Evolutionary conservation across 2,329 filamentous ascomycete species (phyloP), one percentile per base, ranked within the genome.

Genomic region (Fusarium duplospermum): DNA sequence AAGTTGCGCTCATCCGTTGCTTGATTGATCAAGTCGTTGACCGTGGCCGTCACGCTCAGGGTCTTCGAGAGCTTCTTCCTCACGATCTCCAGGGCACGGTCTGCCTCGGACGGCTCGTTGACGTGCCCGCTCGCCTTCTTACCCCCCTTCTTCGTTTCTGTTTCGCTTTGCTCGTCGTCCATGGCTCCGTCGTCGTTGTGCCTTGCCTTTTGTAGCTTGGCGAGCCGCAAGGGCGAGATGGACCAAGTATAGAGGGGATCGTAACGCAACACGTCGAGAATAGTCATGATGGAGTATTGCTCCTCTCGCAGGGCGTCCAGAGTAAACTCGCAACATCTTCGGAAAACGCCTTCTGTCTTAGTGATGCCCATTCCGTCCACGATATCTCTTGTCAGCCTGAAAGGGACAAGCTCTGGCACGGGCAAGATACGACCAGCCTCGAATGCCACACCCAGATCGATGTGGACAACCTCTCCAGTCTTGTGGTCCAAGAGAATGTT

Each of bases 161-260:
- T 74, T 24, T 85, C 85, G 65, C 78, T 81, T 38, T 84, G 80
- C n/a, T 84, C 83, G 6, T 81, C 81, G 1, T 83, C 83, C 6
- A 82, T 78, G 6, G 75, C 78, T 33, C 77, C 78, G 52, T 89
- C 83, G 4, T 84, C 85, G 42, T 84, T 88, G 45, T 88, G 87
- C 52, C 91, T 86, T 10, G 88, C 90, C 76, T 90, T 89, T 78
- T 92, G 91, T 64, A 93, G 82, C 78, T 91, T 92, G 45, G 90
- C 89, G 67, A 92, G 83, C 22, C 91, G 87, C 36, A 92, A 85
- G 0, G 91, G 91, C 13, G 94, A 96, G 65, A 98, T 92, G 38
- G 94, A 96, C 96, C 96, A 99, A 70, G 92, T 96, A 82, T 98
- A 97, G 70, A 99, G 85, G 1, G 96, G 97, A 86, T 99, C 96